These are phyloP conservation scores for Fusarium sublunatum DNA, from an alignment of 2,329 filamentous ascomycete genomes.

Conservation along the genomic window DNA sequence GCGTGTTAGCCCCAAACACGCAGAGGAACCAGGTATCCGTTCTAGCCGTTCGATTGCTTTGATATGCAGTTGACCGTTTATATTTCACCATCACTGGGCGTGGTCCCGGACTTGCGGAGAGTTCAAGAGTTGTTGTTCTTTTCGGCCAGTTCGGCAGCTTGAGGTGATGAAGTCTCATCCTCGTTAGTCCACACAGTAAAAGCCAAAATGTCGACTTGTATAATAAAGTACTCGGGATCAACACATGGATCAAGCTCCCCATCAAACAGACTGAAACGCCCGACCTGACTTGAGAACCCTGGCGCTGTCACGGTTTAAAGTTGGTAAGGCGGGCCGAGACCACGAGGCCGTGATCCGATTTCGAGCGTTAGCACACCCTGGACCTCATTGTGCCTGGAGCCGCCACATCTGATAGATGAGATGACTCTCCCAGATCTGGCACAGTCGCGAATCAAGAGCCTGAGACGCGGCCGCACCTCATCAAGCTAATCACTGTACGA, in stretches of 20 bases:
- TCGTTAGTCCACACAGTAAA: not conserved
- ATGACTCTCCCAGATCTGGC: not conserved
- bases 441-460: not conserved
- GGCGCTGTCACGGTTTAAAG: not conserved
- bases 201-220: no score
- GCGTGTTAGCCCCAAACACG: not conserved
- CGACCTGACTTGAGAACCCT: not conserved
- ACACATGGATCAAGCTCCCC: not conserved
- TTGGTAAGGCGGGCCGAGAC: slow-evolving; percentile 12
- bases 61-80: slow-evolving; percentile 4
- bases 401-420: not conserved
- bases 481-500: not conserved
- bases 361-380: not conserved
- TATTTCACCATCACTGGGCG: not conserved
- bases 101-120: not conserved
- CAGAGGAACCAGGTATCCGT: not conserved
- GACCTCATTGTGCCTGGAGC: slow-evolving; percentile 1
- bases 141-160: not conserved
- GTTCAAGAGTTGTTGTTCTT: not conserved
- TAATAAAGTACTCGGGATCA: not conserved
- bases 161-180: no score
- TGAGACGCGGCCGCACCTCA: not conserved
- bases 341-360: slow-evolving; percentile 5
- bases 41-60: not conserved
- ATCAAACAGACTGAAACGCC: not conserved